Conservation (phyloP, 352 stramenopile genomes). For the Blastocystis sp. region DNA sequence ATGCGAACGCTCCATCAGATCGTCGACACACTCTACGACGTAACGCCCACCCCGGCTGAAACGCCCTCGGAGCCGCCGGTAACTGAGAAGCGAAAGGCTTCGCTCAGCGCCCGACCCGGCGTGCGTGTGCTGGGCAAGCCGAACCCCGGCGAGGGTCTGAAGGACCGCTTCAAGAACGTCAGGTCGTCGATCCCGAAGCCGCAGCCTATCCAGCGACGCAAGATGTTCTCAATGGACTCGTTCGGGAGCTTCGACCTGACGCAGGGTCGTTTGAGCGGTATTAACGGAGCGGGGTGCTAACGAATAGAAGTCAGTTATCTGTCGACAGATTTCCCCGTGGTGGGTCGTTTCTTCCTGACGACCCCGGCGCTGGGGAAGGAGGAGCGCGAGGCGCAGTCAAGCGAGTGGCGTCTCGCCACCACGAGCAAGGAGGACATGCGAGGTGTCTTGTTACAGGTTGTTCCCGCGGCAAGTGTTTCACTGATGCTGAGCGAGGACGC, state of each 20-base stretch:
- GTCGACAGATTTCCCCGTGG: not conserved
- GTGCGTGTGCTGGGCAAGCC: constrained; percentile 24
- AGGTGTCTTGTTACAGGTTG: not conserved
- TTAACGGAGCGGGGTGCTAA: not conserved
- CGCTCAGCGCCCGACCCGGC: not conserved
- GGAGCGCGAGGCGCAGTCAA: not conserved
- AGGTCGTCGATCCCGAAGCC: constrained; percentile 62
- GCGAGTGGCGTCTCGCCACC: not conserved
- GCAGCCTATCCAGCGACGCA: not conserved
- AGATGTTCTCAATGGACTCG: not conserved
- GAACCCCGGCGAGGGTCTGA: constrained; percentile 32
- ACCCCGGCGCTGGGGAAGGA: not conserved
- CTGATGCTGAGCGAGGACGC: not conserved
- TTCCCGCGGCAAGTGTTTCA: not conserved
- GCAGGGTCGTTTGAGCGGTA: not conserved
- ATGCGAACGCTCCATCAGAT: not conserved
- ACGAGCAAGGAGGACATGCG: not conserved
- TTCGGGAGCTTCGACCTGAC: not conserved
- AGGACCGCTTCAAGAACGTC: constrained; percentile 30
- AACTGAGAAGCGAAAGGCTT: not conserved
- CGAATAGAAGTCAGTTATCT: not conserved
- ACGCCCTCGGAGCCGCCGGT: not conserved
- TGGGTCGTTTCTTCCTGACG: not conserved
- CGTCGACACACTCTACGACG: not conserved
- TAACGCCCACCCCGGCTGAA: not conserved